phyloP scores from a whole-genome alignment of 2,329 filamentous ascomycete species.

The Aspergillus oerlinghausenensis region DNA sequence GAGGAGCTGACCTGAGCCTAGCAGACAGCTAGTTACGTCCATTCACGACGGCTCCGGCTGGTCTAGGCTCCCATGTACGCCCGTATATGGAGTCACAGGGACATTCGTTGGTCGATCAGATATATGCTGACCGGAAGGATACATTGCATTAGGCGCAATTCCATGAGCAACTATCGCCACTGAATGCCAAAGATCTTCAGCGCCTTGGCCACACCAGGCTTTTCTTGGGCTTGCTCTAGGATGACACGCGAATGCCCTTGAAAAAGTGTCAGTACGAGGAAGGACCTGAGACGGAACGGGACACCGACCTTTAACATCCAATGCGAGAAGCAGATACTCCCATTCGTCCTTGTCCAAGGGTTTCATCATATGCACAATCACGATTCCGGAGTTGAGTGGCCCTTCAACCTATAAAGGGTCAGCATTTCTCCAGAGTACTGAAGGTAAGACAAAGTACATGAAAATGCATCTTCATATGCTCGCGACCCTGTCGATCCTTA shows the following conservation, averaged over 20 bases:
- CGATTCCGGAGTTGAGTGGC: constrained; percentile 66
- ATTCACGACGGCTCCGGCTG: background rate
- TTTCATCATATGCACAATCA: constrained; percentile 73
- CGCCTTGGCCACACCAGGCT: constrained; percentile 36
- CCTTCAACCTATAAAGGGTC: constrained; percentile 62
- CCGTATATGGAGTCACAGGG: background rate
- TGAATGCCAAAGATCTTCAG: constrained; percentile 49
- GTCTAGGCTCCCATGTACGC: background rate
- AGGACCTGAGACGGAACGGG: background rate
- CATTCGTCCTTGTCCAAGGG: constrained; percentile 60
- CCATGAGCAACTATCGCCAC: constrained; percentile 29
- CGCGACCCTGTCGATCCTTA: constrained; percentile 68
- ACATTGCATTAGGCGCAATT: background rate
- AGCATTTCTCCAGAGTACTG: constrained; percentile 12
- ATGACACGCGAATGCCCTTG: constrained; percentile 42
- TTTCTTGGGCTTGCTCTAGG: constrained; percentile 42
- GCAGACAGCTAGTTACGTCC: background rate
- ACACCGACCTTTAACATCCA: constrained; percentile 67
- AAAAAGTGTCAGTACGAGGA: background rate
- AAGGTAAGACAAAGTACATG: constrained; percentile 51
- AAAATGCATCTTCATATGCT: constrained; percentile 82
- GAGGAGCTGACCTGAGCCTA: background rate
- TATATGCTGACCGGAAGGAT: background rate
- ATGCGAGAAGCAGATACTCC: constrained; percentile 72
- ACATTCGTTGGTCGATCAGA: background rate